Conservation (phyloP, 2,329 filamentous ascomycete genomes). For the Podosphaera aphanis region DNA sequence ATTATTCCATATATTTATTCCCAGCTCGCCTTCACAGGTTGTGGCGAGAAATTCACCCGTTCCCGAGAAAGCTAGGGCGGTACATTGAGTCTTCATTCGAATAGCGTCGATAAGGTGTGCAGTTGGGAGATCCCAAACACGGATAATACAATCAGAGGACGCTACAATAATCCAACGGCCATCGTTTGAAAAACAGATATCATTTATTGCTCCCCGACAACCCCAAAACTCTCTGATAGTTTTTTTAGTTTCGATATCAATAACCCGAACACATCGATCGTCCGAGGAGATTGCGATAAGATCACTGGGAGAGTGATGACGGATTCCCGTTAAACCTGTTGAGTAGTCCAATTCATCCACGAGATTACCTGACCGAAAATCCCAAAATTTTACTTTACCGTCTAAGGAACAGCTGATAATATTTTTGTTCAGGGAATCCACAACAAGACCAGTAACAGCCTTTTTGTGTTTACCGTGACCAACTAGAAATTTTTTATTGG, state of each 20-base stretch:
- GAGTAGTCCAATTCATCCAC: constrained; percentile 66
- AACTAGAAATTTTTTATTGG: constrained; percentile 9
- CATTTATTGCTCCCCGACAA: constrained; percentile 47
- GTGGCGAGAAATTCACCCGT: constrained; percentile 92
- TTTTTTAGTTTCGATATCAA: constrained; percentile 76
- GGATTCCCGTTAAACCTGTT: constrained; percentile 48
- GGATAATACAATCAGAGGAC: constrained; percentile 54
- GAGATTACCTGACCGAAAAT: constrained; percentile 64
- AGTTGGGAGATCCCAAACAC: constrained; percentile 88
- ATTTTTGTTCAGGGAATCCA: constrained; percentile 72
- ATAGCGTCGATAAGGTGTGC: constrained; percentile 90
- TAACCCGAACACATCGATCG: constrained; percentile 65
- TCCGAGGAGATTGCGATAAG: constrained; percentile 74
- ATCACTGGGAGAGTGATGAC: constrained; percentile 64
- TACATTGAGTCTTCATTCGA: constrained; percentile 54
- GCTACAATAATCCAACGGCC: constrained; percentile 84
- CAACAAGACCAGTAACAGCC: constrained; percentile 61
- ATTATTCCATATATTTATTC: constrained; percentile 93
- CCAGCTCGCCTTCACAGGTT: constrained; percentile 56
- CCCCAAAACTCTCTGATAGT: constrained; percentile 87
- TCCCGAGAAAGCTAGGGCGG: constrained; percentile 62
- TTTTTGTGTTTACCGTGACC: constrained; percentile 53
- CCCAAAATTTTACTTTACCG: constrained; percentile 94
- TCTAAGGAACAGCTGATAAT: constrained; percentile 75
- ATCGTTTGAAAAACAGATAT: constrained; percentile 76